Evolutionary conservation across 2,329 filamentous ascomycete genomes (phyloP), one percentile per base, ranked within the genome.

Genomic region (Hymenoscyphus albidus): DNA sequence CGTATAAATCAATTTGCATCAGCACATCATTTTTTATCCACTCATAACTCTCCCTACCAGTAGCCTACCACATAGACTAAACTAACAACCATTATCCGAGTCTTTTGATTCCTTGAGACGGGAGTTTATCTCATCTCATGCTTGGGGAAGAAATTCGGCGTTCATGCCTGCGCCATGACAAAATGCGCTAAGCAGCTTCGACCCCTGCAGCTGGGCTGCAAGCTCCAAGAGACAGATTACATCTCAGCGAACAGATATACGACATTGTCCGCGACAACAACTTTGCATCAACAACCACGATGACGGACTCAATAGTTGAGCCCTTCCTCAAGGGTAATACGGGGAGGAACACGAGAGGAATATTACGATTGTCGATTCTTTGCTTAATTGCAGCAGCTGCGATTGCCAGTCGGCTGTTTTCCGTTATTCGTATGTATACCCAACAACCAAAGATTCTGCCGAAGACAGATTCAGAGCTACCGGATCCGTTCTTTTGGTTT

Each of bases 381-480:
- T 85, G 83, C 75, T 87, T 94, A 75, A 97, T 99, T 79, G 95
- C 95, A 70, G 93, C 87, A 65, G 93, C 95, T 68, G 93, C 94
- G 71, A 86, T 98, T 76, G 87, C 93, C 71, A 97, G 93, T 79
- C 92, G 95, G 79, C 84, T 99, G 72, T 99, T 99, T 85, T 97
- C 93, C 75, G 95, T 99, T 71, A 98, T 99, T 80, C 91, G 95
- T 94, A 87, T 77, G 91, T 85, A 67, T 64, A 51, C 59, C 64
- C 55, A 66, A 62, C 64, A 63, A 58, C 58, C 61, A n/a, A 10
- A 38, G 56, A 54, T 62, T n/a, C 44, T 54, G 48, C 48, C 18
- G 22, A 14, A 13, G 48, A 18, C 48, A 54, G 18, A 1, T 54
- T 54, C 48, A 54, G 3, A 54, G 48, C 48, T 22, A 5, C 18